Percentiles rank a stretch among this genome's conserved stretches.
Conservation (phyloP, 1,284 basidiomycete genomes). For the Puccinia brachypodii region DNA sequence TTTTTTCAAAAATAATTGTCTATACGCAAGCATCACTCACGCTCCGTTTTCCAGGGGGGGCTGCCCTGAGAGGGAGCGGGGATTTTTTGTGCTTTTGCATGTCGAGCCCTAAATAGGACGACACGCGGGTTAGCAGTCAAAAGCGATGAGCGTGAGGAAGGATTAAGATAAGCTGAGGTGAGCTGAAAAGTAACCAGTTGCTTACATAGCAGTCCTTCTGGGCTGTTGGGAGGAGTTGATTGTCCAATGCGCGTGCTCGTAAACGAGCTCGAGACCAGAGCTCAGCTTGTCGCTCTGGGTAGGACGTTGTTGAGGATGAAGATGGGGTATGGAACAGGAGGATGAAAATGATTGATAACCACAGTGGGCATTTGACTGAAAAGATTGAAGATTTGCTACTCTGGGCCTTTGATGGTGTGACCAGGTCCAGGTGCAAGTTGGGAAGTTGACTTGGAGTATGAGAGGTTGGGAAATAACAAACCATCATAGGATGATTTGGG, state of each 20-base stretch:
- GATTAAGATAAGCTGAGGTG: background rate
- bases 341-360: constrained; percentile 1
- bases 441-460: background rate
- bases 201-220: background rate
- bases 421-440: background rate
- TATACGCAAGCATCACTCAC: background rate
- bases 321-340: background rate
- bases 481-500: too few relatives aligned
- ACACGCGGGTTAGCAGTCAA: background rate
- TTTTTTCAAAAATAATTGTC: background rate
- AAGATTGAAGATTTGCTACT: background rate
- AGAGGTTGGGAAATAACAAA: background rate
- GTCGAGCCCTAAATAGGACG: background rate
- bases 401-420: background rate
- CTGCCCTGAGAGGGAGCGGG: background rate
- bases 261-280: background rate
- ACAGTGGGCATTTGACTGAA: background rate
- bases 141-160: background rate
- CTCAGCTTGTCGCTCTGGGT: background rate
- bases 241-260: background rate
- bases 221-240: background rate
- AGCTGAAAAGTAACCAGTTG: background rate
- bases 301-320: background rate
- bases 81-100: background rate
- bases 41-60: background rate